Percentiles rank a stretch among this genome's conserved stretches.
Conservation (phyloP, 2,329 filamentous ascomycete species). For the Neofusicoccum laricinum region DNA sequence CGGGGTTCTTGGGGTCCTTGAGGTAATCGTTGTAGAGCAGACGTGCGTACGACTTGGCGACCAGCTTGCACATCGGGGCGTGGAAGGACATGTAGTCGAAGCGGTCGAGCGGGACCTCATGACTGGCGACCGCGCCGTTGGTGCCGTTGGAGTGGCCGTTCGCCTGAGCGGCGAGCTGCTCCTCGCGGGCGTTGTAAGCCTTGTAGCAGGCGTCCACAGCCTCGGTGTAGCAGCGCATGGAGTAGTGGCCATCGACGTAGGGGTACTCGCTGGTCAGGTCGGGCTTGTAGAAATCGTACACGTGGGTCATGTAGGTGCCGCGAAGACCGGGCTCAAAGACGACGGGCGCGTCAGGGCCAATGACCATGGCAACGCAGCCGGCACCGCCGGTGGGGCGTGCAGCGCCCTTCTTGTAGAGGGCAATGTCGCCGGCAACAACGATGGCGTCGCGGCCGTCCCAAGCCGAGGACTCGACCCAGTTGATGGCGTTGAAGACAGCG, state of each 20-base stretch:
- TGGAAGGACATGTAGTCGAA: slow-evolving; percentile 57
- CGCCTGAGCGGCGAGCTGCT: slow-evolving; percentile 42
- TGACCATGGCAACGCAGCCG: slow-evolving; percentile 53
- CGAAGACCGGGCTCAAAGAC: slow-evolving; percentile 50
- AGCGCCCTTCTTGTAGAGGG: slow-evolving; percentile 54
- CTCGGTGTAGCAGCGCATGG: slow-evolving; percentile 52
- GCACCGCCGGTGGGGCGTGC: slow-evolving; percentile 53
- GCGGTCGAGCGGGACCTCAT: slow-evolving; percentile 48
- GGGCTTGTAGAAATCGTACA: slow-evolving; percentile 56
- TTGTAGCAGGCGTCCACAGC: slow-evolving; percentile 54
- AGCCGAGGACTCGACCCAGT: slow-evolving; percentile 53
- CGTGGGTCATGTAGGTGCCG: slow-evolving; percentile 51
- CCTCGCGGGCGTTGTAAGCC: slow-evolving; percentile 51
- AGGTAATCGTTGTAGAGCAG: slow-evolving; percentile 54
- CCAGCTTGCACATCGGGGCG: slow-evolving; percentile 53
- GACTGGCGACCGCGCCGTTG: slow-evolving; percentile 26
- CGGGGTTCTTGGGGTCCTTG: slow-evolving; percentile 43
- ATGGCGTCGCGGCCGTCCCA: slow-evolving; percentile 54
- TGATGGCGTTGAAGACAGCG: slow-evolving; percentile 53
- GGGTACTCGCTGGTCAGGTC: slow-evolving; percentile 54
- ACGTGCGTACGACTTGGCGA: slow-evolving; percentile 53
- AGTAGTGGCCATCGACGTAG: slow-evolving; percentile 53
- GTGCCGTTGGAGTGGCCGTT: slow-evolving; percentile 41
- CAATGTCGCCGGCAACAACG: slow-evolving; percentile 53
- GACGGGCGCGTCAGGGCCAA: slow-evolving; percentile 50